Base-by-base conservation (phyloP, 139 green algal genomes). In the Diplosphaera chodatii region DNA sequence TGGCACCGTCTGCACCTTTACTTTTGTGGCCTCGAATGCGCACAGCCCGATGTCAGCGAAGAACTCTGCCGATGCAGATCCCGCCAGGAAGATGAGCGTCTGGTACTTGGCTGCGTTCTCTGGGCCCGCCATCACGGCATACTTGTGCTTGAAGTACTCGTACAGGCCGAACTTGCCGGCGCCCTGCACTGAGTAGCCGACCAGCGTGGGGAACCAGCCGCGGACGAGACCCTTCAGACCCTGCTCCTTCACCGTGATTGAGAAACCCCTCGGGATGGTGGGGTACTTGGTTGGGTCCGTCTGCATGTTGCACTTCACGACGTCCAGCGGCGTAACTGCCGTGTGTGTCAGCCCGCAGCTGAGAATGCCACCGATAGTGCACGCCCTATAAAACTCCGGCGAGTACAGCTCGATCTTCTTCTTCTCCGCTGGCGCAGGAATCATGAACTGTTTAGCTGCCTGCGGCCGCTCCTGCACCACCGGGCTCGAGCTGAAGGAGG, bases 1-100 rank as follows among this genome's bases (percentile, higher is more conserved):
- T 20, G 92, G 91, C 32, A 87, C 80, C 0, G 92, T 97, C 85
- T 97, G 92, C 32, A 97, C 91, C 83, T 94, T 94, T 71, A 96
- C 91, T 87, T 97, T 97, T 65, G 97, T 89, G n/a, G 92, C 92
- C 83, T 98, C 93, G 66, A 96, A 96, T 56, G 93, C 92, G 67
- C 90, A 96, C 4, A 98, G 85, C 6, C 87, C 90, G 69, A 97
- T 91, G 80, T 98, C 93, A 31, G 93, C 93, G 77, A 98, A 93
- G 84, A 98, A 96, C 82, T 98, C 93, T 32, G 92, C 93, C 34
- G 83, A 93, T 25, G 93, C 93, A 22, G 87, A 94, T 48, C 83
- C 91, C 0, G 89, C 91, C 59, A 97, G 76, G 87, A 84, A 97
- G 32, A 97, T 89, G 23, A 91, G 40, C 64, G 84, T 94, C 83